Base-by-base conservation (phyloP, 176 grass and related monocot species). In the Eleusine coracana region DNA sequence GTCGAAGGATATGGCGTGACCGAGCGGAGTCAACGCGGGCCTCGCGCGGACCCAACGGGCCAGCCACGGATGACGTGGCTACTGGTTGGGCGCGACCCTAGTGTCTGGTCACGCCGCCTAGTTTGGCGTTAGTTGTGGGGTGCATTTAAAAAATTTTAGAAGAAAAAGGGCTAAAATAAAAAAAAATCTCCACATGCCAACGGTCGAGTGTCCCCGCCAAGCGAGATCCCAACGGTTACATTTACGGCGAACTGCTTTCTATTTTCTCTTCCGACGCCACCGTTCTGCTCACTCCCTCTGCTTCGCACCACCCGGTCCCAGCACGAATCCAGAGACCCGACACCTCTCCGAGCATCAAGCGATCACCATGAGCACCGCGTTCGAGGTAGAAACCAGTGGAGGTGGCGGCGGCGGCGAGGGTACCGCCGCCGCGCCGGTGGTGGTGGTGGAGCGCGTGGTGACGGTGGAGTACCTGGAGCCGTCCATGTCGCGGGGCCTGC, bases 391-490 rank as follows among this genome's bases (percentile, higher is more conserved):
- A 13, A 52, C 49, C 39, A 17, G 9, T 21, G 56, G 20, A n/a
- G 56, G 14, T 17, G 73, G 46, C 7, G 78, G 13, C 37, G 81
- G 39, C 16, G 72, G 18, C 2, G 36, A 15, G 6, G 6, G 39
- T 70, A 6, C 5, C 11, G 10, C 36, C 42, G 28, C 55, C 0
- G 34, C n/a, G 28, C 20, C 66, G 25, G 83, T 86, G 11, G 67
- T 85, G 50, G 80, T 87, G 62, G 88, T 87, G 50, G 96, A 99
- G 87, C 91, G 96, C 50, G 85, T 96, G 59, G 90, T 99, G 64
- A 94, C 89, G 68, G 96, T 99, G 91, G 93, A 96, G 92, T 96
- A 99, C 83, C 85, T 99, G 64, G 80, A 90, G 69, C 85, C 88
- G 17, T 68, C 82, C 82, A 96, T 99, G 96, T 85, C 93, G 46